These are phyloP conservation scores for Alternaria consortialis DNA, from an alignment of 2,329 filamentous ascomycete species.

Conservation along the genomic window DNA sequence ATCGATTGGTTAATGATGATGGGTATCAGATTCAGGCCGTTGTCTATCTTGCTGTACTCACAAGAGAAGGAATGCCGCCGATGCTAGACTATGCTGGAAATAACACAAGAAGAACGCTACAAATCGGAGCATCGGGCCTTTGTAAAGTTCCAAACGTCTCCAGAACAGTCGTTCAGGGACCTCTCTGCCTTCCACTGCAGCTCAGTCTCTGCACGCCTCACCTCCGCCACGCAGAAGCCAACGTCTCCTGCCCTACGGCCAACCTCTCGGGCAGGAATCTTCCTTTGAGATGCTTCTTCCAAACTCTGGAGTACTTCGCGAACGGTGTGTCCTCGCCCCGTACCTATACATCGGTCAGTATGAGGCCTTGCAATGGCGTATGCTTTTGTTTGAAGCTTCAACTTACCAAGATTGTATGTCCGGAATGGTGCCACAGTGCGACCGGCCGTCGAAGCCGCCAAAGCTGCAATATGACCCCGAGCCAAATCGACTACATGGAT, in stretches of 20 bases:
- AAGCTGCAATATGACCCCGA: slow-evolving; percentile 69
- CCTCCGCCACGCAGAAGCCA: slow-evolving; percentile 53
- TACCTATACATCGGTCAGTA: slow-evolving; percentile 42
- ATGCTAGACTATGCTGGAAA: neutral
- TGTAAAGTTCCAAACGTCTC: slow-evolving; percentile 53
- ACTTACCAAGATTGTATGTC: slow-evolving; percentile 53
- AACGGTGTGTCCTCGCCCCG: slow-evolving; percentile 55
- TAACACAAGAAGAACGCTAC: neutral
- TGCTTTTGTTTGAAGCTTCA: neutral
- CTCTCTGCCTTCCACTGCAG: slow-evolving; percentile 52
- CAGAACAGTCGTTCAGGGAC: slow-evolving; percentile 48
- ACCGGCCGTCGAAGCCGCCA: slow-evolving; percentile 52
- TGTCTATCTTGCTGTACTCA: neutral
- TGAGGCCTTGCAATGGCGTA: neutral
- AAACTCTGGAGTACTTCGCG: slow-evolving; percentile 54
- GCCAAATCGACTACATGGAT: slow-evolving; percentile 74
- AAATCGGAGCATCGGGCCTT: slow-evolving; percentile 33
- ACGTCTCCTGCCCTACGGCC: slow-evolving; percentile 55
- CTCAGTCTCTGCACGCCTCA: slow-evolving; percentile 50
- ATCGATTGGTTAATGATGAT: neutral
- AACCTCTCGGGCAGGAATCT: slow-evolving; percentile 49
- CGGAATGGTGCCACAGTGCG: slow-evolving; percentile 47
- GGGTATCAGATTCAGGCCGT: neutral
- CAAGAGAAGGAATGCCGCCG: neutral
- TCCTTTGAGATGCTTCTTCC: slow-evolving; percentile 46